These are phyloP conservation scores for Cyphellophora attinorum DNA, from an alignment of 2,329 filamentous ascomycete species.

Conservation along the genomic window DNA sequence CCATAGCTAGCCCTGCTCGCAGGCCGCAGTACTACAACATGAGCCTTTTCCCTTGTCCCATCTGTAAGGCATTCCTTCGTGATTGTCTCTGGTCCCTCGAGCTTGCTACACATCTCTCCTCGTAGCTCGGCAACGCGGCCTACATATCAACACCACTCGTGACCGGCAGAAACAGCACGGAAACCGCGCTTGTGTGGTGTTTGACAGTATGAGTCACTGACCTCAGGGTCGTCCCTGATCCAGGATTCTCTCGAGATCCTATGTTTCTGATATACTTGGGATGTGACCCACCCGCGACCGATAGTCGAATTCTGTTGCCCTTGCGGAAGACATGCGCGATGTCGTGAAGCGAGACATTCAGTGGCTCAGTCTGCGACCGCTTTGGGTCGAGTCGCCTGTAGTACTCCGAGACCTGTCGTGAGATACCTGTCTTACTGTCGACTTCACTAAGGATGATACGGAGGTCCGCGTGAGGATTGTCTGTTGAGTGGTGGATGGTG, in stretches of 20 bases:
- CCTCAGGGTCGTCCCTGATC: not conserved
- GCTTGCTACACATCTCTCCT: no score
- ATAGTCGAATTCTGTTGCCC: slow-evolving; percentile 5
- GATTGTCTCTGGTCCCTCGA: no score
- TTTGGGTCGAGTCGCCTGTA: not conserved
- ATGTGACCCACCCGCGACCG: slow-evolving; percentile 8
- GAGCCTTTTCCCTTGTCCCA: no score
- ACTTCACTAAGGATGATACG: not conserved
- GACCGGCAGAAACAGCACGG: not conserved
- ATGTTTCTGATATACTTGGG: slow-evolving; percentile 4
- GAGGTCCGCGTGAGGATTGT: not conserved
- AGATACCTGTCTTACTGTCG: not conserved
- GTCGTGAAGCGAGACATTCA: slow-evolving; percentile 2
- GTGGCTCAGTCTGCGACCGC: not conserved
- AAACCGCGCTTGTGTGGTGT: not conserved
- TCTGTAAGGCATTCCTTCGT: no score
- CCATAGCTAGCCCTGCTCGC: no score
- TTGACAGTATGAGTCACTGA: not conserved
- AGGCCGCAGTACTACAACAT: no score
- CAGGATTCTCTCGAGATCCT: not conserved
- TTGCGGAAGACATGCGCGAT: slow-evolving; percentile 9
- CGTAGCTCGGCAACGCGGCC: no score
- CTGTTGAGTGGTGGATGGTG: not conserved
- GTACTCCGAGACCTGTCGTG: not conserved
- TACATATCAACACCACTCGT: no score